Evolutionary conservation across 2,329 filamentous ascomycete genomes (phyloP).

Genomic region (Zasmidium cellare): DNA sequence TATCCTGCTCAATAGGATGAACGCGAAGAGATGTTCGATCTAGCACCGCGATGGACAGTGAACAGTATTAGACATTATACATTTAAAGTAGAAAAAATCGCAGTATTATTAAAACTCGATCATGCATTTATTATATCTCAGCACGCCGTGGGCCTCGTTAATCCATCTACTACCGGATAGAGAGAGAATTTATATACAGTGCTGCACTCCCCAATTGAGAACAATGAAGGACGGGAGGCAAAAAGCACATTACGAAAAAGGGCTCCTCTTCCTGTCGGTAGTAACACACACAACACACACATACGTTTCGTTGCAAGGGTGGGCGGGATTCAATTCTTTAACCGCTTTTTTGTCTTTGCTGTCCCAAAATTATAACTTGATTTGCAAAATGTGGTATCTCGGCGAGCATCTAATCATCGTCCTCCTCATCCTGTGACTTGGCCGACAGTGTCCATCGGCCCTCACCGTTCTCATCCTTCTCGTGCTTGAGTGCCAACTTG

Average conservation of each 20-base stretch:
- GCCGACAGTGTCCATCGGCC: slow-evolving; percentile 46
- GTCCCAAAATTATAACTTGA: slow-evolving; percentile 11
- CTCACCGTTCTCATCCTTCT: slow-evolving; percentile 49
- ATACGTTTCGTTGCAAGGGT: no score
- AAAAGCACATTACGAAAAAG: slow-evolving; percentile 13
- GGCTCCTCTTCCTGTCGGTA: slow-evolving; percentile 19
- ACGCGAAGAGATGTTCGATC: no score
- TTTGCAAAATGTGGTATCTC: slow-evolving; percentile 27
- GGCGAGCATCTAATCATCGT: slow-evolving; percentile 45
- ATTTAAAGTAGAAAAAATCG: no score
- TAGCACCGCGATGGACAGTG: no score
- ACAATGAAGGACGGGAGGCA: background rate
- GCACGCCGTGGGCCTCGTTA: background rate
- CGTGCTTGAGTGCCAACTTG: slow-evolving; percentile 64
- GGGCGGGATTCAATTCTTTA: background rate
- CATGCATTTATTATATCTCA: background rate
- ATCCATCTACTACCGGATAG: background rate
- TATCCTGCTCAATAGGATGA: no score
- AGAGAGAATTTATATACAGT: slow-evolving; percentile 19
- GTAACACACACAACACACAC: slow-evolving; percentile 18
- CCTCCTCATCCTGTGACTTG: slow-evolving; percentile 48
- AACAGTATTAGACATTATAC: no score
- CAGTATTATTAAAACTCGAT: background rate
- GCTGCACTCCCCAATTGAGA: slow-evolving; percentile 5
- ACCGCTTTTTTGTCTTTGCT: slow-evolving; percentile 16